These are phyloP conservation scores for Haplosporangium sp. DNA, from an alignment of 371 early-diverging fungal species.

Conservation along the genomic window DNA sequence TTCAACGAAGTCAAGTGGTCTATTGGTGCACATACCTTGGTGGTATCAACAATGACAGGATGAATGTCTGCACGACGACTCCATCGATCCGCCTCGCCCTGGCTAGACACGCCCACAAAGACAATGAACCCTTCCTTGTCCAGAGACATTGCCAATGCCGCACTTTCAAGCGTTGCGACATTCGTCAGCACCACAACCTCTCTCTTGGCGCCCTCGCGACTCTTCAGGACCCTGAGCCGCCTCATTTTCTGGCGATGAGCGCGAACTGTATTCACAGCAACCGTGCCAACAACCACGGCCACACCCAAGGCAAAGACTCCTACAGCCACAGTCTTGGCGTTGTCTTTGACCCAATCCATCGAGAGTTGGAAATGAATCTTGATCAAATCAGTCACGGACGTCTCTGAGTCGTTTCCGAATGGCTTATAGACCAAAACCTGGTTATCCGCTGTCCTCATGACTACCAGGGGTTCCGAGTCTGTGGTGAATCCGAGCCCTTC, in stretches of 20 bases:
- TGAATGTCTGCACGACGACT: constrained; percentile 18
- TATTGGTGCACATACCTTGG: constrained; percentile 17
- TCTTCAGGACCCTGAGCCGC: constrained; percentile 17
- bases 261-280: constrained; percentile 7
- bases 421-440: constrained; percentile 13
- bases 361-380: constrained; percentile 33
- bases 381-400: constrained; percentile 21
- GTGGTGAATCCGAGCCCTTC: constrained; percentile 11
- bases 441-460: not conserved
- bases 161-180: constrained; percentile 18
- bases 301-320: constrained; percentile 12
- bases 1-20: too few relatives aligned
- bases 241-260: constrained; percentile 18
- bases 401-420: constrained; percentile 3
- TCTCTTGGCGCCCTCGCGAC: constrained; percentile 9
- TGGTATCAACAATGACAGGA: constrained; percentile 26
- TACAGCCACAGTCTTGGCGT: constrained; percentile 13
- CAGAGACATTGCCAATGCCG: constrained; percentile 12
- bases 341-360: constrained; percentile 30
- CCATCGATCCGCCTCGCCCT: constrained; percentile 27
- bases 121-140: constrained; percentile 28
- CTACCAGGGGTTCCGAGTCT: constrained; percentile 5
- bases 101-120: constrained; percentile 22
- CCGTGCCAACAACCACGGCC: constrained; percentile 20
- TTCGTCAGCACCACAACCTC: constrained; percentile 25